A percentile compares a stretch with the other conserved stretches of the same genome.
Conservation (phyloP, 192 early-diverging fungal species). For the Blastocladiella britannica region DNA sequence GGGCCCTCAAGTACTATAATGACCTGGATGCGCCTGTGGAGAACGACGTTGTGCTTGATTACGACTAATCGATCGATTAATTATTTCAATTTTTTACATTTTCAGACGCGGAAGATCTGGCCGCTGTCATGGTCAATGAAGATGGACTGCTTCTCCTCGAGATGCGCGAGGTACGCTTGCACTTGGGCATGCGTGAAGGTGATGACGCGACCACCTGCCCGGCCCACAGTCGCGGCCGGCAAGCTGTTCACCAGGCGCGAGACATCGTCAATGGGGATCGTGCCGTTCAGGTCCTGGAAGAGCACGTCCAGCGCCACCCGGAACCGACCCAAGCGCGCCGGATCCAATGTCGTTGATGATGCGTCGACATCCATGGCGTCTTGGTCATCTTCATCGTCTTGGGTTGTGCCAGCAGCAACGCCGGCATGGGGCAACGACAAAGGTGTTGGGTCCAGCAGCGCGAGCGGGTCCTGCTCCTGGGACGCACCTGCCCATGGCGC, state of each 20-base stretch:
- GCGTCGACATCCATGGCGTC: slow-evolving; percentile 13
- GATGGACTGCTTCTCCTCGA: not conserved
- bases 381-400: slow-evolving; percentile 4
- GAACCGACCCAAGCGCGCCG: not conserved
- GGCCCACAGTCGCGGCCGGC: not conserved
- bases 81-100: not conserved
- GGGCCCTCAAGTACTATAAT: slow-evolving; percentile 63
- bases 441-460: slow-evolving; percentile 5
- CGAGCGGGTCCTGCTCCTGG: slow-evolving; percentile 17
- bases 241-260: not conserved
- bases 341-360: not conserved
- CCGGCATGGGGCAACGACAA: not conserved
- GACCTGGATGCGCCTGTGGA: slow-evolving; percentile 75
- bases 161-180: not conserved
- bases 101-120: not conserved
- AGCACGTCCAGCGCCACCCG: not conserved
- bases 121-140: not conserved
- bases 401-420: slow-evolving; percentile 1
- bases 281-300: not conserved
- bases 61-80: slow-evolving; percentile 1
- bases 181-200: not conserved
- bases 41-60: slow-evolving; percentile 41
- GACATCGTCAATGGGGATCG: not conserved
- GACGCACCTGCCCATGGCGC: slow-evolving; percentile 28
- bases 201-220: too few relatives aligned